Percentiles rank a stretch among this genome's conserved stretches.
Conservation (phyloP, 2,329 filamentous ascomycete genomes). For the Neocucurbitaria cava region DNA sequence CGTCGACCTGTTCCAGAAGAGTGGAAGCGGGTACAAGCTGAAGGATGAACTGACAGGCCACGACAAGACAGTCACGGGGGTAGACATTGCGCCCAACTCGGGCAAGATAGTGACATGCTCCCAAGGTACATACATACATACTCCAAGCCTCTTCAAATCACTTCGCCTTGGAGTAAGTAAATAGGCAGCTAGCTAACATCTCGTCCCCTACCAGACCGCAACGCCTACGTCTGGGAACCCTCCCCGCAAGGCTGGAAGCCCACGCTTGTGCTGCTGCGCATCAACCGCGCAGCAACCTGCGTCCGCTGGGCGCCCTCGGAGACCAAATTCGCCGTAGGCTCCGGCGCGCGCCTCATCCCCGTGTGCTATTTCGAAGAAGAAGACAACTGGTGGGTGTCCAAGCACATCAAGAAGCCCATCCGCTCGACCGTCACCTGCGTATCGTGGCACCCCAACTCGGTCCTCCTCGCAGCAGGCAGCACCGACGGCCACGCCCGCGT, state of each 20-base stretch:
- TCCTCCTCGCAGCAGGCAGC: conserved; percentile 92
- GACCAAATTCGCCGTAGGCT: conserved; percentile 96
- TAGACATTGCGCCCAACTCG: conserved; percentile 89
- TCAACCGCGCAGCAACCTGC: conserved; percentile 95
- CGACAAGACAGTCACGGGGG: conserved; percentile 94
- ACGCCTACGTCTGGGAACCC: conserved; percentile 97
- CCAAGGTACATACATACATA: conserved; percentile 84
- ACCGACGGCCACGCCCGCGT: conserved; percentile 96
- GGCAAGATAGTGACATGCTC: conserved; percentile 98
- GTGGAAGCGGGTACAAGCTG: conserved; percentile 77
- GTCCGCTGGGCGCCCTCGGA: conserved; percentile 97
- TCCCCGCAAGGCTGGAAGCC: conserved; percentile 94
- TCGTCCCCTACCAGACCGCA: too few relatives aligned
- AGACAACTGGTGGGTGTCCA: conserved; percentile 99
- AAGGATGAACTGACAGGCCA: conserved; percentile 95
- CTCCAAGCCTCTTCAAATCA: too few relatives aligned
- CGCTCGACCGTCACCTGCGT: conserved; percentile 95
- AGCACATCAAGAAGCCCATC: conserved; percentile 99
- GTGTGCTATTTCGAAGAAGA: conserved; percentile 99
- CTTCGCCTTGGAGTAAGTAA: too few relatives aligned
- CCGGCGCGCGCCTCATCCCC: conserved; percentile 91
- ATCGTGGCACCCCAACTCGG: conserved; percentile 96
- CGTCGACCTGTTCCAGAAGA: conserved; percentile 84
- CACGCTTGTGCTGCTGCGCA: conserved; percentile 93
- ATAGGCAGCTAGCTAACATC: conserved; percentile 30